Conservation (phyloP, 306 rosid species). For the Medicago truncatula region DNA sequence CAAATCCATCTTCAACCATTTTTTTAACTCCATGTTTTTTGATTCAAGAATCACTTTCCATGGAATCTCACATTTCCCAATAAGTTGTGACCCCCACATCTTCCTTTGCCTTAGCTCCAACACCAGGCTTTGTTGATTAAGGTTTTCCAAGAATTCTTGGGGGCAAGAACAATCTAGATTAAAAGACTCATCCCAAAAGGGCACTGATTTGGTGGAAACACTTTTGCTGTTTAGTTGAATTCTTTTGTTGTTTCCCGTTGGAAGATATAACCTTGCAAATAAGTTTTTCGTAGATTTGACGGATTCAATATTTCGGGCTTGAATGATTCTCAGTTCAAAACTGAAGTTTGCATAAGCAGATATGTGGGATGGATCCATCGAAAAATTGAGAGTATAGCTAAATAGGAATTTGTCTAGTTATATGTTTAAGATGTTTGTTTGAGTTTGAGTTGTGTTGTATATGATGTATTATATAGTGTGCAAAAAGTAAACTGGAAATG, state of each 20-base stretch:
- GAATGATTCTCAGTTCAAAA: conserved; percentile 62
- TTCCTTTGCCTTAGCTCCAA: conserved; percentile 71
- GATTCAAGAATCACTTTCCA: conserved; percentile 68
- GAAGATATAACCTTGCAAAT: conserved; percentile 64
- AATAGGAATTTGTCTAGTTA: too few species aligned
- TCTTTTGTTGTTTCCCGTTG: conserved; percentile 52
- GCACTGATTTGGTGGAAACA: conserved; percentile 49
- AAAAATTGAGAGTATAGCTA: too few species aligned
- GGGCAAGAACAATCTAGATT: conserved; percentile 70
- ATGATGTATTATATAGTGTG: neutral
- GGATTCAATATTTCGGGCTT: conserved; percentile 49
- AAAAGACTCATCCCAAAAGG: conserved; percentile 73
- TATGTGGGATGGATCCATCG: conserved; percentile 47
- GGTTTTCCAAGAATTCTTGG: conserved; percentile 51
- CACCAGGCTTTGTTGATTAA: conserved; percentile 63
- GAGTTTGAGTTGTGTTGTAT: conserved; percentile 24
- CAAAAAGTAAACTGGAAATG: conserved; percentile 18
- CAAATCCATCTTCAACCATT: conserved; percentile 64
- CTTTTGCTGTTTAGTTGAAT: conserved; percentile 55
- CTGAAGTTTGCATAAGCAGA: conserved; percentile 48
- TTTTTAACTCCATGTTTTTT: conserved; percentile 61
- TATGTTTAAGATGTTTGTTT: neutral
- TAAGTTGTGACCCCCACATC: conserved; percentile 62
- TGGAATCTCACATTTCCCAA: conserved; percentile 72
- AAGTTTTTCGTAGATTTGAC: conserved; percentile 47